Evolutionary conservation across 345 rosid species (phyloP).

Genomic region (Microcos paniculata): DNA sequence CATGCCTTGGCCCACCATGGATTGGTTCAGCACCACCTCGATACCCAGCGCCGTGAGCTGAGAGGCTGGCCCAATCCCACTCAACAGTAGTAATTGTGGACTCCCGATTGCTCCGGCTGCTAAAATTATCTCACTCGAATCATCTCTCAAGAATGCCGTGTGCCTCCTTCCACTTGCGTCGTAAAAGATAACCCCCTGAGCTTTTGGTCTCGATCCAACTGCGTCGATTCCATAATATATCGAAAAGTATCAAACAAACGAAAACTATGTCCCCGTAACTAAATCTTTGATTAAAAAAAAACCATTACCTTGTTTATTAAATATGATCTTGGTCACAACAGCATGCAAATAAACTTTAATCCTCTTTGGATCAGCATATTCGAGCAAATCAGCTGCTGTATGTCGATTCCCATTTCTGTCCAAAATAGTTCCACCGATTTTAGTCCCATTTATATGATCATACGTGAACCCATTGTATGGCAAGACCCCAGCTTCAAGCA

Average conservation of each 20-base stretch:
- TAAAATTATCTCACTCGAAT: slow-evolving; percentile 50
- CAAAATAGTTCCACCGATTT: slow-evolving; percentile 60
- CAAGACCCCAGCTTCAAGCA: slow-evolving; percentile 53
- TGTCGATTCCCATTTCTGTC: slow-evolving; percentile 58
- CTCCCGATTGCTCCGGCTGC: slow-evolving; percentile 78
- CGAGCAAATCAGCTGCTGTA: slow-evolving; percentile 69
- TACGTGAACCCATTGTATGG: slow-evolving; percentile 67
- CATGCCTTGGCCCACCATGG: slow-evolving; percentile 82
- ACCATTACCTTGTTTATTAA: slow-evolving; percentile 31
- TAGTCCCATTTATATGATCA: slow-evolving; percentile 57
- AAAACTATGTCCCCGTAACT: too few species aligned
- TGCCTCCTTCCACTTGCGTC: slow-evolving; percentile 46
- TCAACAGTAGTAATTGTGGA: slow-evolving; percentile 79
- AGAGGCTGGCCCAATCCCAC: slow-evolving; percentile 64
- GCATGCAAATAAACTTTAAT: slow-evolving; percentile 60
- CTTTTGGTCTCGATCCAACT: slow-evolving; percentile 53
- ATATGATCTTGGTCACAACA: slow-evolving; percentile 47
- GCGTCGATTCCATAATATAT: too few species aligned
- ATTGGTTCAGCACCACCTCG: slow-evolving; percentile 52
- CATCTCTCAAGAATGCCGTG: slow-evolving; percentile 35
- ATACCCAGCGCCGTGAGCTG: slow-evolving; percentile 51
- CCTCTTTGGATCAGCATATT: slow-evolving; percentile 49
- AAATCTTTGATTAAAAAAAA: background rate
- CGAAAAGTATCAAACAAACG: too few species aligned
- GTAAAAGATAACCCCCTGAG: slow-evolving; percentile 59